Conservation (phyloP, 805 yeast species). For the Wickerhamomyces subpelliculosus region DNA sequence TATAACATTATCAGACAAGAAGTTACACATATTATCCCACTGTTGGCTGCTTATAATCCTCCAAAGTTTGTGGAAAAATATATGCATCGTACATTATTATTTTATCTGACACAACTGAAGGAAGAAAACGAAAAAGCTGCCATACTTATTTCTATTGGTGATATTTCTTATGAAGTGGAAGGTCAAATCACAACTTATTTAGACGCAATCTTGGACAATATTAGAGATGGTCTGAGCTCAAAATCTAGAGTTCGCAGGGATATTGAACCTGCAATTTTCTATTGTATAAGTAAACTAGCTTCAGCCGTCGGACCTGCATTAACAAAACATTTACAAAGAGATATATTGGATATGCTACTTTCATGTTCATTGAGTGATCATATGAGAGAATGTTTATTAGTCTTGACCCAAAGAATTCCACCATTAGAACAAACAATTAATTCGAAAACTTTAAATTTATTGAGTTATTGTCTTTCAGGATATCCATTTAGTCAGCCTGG, state of each 20-base stretch:
- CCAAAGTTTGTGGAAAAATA: slow-evolving; percentile 71
- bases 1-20: slow-evolving; percentile 72
- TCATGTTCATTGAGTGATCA: slow-evolving; percentile 79
- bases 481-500: slow-evolving; percentile 80
- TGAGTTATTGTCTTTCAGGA: slow-evolving; percentile 77
- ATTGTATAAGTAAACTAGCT: slow-evolving; percentile 82
- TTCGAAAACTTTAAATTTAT: slow-evolving; percentile 58
- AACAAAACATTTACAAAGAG: slow-evolving; percentile 80
- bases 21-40: slow-evolving; percentile 77
- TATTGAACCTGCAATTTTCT: slow-evolving; percentile 79
- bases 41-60: slow-evolving; percentile 72
- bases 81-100: slow-evolving; percentile 70
- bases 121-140: slow-evolving; percentile 70
- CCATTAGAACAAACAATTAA: slow-evolving; percentile 70
- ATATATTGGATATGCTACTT: slow-evolving; percentile 70
- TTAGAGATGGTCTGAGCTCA: slow-evolving; percentile 66
- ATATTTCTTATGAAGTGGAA: slow-evolving; percentile 67
- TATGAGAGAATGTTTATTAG: slow-evolving; percentile 67
- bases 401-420: slow-evolving; percentile 67
- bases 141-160: slow-evolving; percentile 76
- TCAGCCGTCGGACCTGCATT: slow-evolving; percentile 89
- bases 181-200: slow-evolving; percentile 82
- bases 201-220: slow-evolving; percentile 78
- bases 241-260: slow-evolving; percentile 53
- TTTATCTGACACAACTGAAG: slow-evolving; percentile 72